Base-by-base conservation (phyloP, 805 yeast genomes). In the Scheffersomyces amazonensis region DNA sequence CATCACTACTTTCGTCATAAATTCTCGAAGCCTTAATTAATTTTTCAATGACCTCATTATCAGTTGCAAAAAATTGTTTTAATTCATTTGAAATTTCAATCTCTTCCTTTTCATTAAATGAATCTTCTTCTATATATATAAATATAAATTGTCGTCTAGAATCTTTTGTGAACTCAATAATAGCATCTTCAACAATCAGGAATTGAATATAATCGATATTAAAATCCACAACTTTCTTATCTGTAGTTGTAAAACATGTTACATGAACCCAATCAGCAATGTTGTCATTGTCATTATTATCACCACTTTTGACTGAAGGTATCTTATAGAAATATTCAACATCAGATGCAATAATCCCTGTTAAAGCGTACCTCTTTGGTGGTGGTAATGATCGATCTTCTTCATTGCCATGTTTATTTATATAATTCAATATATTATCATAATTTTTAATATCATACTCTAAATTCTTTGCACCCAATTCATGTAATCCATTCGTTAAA, bases 321-420 rank as follows among this genome's bases (percentile, higher is more conserved):
- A n/a, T n/a, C n/a, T 24, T 49, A 44, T 58, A 60, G 33, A 50
- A 60, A 43, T 58, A 68, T 29, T 56, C 56, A 7, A 45, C 28
- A 24, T 60, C 69, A 3, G 58, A 52, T n/a, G 63, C 30, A 13
- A 66, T 50, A 15, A 65, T 57, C 1, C 69, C 66, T 0, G 56
- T 41, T 11, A 66, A 52, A 2, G 36, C 29, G 42, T 64, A 67
- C 17, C 48, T 45, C 7, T 44, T 39, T 16, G 58, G 53, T 8
- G 24, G 34, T 12, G 43, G 36, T 19, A 35, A 27, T 11, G 7
- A 8, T n/a, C 25, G 17, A 25, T 29, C 32, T 8, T n/a, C 16
- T 23, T 41, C 35, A 22, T 31, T 33, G n/a, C n/a, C n/a, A 18
- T 34, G 36, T 24, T 10, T 33, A 39, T 22, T 37, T 31, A 41